Evolutionary conservation across 306 rosid species (phyloP).

Genomic region (Betula pendula): DNA sequence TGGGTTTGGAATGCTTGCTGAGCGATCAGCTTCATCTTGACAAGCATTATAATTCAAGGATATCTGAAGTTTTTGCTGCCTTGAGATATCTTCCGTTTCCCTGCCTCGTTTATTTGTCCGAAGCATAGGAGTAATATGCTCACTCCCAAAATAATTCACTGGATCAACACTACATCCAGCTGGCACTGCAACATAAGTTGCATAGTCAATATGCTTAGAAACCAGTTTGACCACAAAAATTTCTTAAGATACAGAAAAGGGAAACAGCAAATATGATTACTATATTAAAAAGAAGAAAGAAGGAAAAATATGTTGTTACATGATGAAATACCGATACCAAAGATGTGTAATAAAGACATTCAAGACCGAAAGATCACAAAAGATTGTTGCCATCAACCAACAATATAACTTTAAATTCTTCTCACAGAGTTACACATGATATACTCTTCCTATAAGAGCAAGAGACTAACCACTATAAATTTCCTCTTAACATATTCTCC

Average conservation of each 20-base stretch:
- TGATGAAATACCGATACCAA: constrained; percentile 9
- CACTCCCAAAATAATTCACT: constrained; percentile 73
- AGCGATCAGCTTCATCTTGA: constrained; percentile 68
- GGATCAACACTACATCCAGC: constrained; percentile 76
- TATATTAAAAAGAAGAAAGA: not conserved
- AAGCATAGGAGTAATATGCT: constrained; percentile 58
- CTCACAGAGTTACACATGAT: not conserved
- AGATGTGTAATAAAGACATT: constrained; percentile 1
- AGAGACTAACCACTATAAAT: not conserved
- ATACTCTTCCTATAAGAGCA: not conserved
- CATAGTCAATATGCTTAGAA: constrained; percentile 22
- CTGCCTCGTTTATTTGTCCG: constrained; percentile 62
- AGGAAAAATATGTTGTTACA: not conserved
- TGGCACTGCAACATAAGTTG: constrained; percentile 54
- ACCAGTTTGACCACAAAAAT: constrained; percentile 16
- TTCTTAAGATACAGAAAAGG: constrained; percentile 4
- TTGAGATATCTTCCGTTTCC: constrained; percentile 68
- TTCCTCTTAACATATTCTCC: not conserved
- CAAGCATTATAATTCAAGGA: constrained; percentile 69
- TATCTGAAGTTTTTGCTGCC: constrained; percentile 80
- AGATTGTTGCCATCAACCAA: not conserved
- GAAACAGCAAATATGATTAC: not conserved
- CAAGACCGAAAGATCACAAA: not conserved
- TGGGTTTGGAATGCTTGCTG: constrained; percentile 72
- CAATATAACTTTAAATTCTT: not conserved